Conservation (phyloP, 345 rosid genomes). For the Cardamine occulta region DNA sequence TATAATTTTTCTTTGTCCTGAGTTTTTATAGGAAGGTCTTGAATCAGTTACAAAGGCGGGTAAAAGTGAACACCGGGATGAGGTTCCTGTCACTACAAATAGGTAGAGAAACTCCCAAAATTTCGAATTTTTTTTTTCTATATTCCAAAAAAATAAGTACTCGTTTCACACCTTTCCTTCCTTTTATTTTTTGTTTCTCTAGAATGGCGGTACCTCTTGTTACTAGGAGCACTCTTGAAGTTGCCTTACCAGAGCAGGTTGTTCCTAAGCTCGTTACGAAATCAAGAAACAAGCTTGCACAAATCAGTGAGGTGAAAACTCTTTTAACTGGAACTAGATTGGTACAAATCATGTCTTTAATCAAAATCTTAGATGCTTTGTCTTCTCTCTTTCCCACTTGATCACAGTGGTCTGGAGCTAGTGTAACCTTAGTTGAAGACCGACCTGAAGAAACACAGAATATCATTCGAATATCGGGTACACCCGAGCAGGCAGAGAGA, state of each 20-base stretch:
- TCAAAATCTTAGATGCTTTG: background rate
- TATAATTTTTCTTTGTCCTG: constrained; percentile 9
- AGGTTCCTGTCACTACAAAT: constrained; percentile 53
- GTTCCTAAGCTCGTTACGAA: constrained; percentile 85
- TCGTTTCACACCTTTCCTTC: constrained; percentile 4
- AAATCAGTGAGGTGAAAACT: constrained; percentile 84
- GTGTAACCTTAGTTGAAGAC: constrained; percentile 76
- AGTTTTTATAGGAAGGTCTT: constrained; percentile 59
- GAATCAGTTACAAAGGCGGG: constrained; percentile 55
- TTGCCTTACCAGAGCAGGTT: constrained; percentile 82
- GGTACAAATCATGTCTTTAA: constrained; percentile 11
- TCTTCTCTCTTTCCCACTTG: constrained; percentile 18
- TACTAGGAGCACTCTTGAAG: constrained; percentile 94
- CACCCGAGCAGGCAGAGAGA: constrained; percentile 94
- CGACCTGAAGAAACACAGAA: constrained; percentile 68
- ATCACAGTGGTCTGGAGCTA: constrained; percentile 91
- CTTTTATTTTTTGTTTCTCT: constrained; percentile 10
- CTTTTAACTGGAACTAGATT: constrained; percentile 8
- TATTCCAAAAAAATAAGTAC: background rate
- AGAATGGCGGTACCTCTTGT: constrained; percentile 82
- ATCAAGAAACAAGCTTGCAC: constrained; percentile 88
- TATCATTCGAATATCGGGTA: constrained; percentile 85
- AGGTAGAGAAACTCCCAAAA: constrained; percentile 54
- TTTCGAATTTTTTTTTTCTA: background rate
- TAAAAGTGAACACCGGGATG: constrained; percentile 78